Evolutionary conservation across 192 early-diverging fungal species (phyloP), one percentile per base, ranked within the genome.

Genomic region (Blastocladiella britannica): DNA sequence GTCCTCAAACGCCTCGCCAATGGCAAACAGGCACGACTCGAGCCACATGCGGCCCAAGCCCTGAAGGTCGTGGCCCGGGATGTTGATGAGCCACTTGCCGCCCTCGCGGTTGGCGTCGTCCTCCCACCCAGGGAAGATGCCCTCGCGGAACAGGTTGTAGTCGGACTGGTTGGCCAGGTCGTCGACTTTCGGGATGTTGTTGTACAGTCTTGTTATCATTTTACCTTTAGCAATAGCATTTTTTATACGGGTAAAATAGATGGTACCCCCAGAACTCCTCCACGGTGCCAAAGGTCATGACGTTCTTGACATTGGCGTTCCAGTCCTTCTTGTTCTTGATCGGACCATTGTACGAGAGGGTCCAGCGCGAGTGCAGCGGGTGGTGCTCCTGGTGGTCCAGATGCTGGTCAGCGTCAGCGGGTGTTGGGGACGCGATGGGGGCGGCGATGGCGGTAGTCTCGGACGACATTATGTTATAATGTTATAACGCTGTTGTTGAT

Each of bases 241-340:
- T 59, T 0, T 58, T 59, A n/a, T 58, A 23, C 55, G 5, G n/a
- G 6, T 60, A 28, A 55, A 27, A 22, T 2, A 4, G 12, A 28
- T 64, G 7, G 23, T 72, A 87, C 88, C 91, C 84, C 91, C 91
- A 96, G 66, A 93, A 93, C 60, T 97, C 93, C 73, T 97, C 91
- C 15, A 97, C 88, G 4, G 89, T 88, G 58, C 82, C 74, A 37
- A 97, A 77, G 28, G 89, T 91, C 57, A 90, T 82, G n/a, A 97
- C 67, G 52, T 84, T 80, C 66, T 94, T 95, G 51, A 95, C 66
- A 52, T 83, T 83, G 26, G 81, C 76, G 25, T 80, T 76, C 92
- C 91, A 97, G 64, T 74, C 85, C 53, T 72, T 66, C 43, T 67
- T 92, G 23, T 81, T 80, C 72, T 84, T 86, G 57, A 66, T 76